A percentile compares a stretch with the other conserved stretches of the same genome.
Conservation (phyloP, 495 filamentous ascomycete species). For the Neurospora discreta region DNA sequence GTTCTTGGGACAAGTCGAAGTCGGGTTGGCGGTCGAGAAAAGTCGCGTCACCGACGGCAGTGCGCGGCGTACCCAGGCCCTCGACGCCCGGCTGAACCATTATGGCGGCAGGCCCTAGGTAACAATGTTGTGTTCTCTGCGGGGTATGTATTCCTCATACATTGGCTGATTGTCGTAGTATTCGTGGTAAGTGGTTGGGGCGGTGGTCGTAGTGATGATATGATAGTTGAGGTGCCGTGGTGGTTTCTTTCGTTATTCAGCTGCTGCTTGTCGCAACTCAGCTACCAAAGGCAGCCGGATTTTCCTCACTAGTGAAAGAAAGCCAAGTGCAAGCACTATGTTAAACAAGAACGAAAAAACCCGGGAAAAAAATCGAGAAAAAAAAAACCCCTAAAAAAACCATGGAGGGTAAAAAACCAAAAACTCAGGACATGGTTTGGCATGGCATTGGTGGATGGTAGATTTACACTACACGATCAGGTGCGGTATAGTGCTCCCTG, state of each 20-base stretch:
- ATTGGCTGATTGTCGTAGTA: not conserved
- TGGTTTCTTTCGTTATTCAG: not conserved
- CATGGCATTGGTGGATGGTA: not conserved
- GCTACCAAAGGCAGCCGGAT: not conserved
- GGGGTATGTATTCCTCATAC: conserved; percentile 1
- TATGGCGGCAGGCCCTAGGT: conserved; percentile 3
- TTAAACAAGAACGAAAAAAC: not conserved
- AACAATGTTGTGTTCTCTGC: not conserved
- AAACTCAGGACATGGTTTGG: not conserved
- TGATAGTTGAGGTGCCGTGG: not conserved
- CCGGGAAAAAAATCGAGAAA: too few relatives aligned
- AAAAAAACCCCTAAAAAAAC: too few relatives aligned
- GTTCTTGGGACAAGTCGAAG: conserved; percentile 68
- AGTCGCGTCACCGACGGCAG: conserved; percentile 68
- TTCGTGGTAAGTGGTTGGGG: not conserved
- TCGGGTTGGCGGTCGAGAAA: conserved; percentile 59
- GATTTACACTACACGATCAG: not conserved
- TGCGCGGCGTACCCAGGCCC: conserved; percentile 69
- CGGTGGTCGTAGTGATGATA: not conserved
- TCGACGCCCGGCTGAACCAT: conserved; percentile 37
- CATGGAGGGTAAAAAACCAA: not conserved
- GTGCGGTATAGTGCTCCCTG: not conserved
- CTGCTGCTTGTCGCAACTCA: not conserved
- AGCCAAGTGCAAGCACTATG: not conserved
- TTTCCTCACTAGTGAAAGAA: not conserved